phyloP scores from a whole-genome alignment of 2,329 filamentous ascomycete species.

The Colletotrichum zoysiae region DNA sequence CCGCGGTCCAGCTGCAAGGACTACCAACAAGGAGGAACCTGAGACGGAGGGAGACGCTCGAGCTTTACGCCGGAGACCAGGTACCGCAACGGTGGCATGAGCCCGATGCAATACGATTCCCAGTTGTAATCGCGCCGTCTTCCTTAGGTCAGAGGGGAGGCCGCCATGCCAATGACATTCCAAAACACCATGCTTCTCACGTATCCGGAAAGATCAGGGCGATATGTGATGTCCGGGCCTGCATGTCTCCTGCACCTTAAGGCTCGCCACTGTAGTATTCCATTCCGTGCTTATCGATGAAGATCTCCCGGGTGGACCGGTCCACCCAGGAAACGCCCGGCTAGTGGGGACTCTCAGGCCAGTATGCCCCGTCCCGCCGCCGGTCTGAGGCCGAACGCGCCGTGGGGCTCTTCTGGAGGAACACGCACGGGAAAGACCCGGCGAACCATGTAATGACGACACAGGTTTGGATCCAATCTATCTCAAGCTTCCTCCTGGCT shows the following conservation, averaged over 20 bases:
- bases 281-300: background rate
- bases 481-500: background rate
- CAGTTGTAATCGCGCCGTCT: background rate
- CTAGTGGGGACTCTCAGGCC: background rate
- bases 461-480: background rate
- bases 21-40: no score
- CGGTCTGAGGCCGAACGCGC: background rate
- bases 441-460: background rate
- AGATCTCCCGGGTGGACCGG: background rate
- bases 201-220: background rate
- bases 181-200: background rate
- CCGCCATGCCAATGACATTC: background rate
- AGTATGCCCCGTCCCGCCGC: background rate
- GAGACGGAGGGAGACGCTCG: no score
- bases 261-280: no score
- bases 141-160: background rate
- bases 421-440: background rate
- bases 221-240: background rate
- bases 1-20: no score
- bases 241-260: background rate
- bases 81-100: background rate
- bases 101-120: background rate
- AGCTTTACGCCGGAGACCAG: background rate
- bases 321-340: no score
- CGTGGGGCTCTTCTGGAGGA: no score